Evolutionary conservation across 2,329 filamentous ascomycete genomes (phyloP).

Genomic region (Fusarium sulawesiense): DNA sequence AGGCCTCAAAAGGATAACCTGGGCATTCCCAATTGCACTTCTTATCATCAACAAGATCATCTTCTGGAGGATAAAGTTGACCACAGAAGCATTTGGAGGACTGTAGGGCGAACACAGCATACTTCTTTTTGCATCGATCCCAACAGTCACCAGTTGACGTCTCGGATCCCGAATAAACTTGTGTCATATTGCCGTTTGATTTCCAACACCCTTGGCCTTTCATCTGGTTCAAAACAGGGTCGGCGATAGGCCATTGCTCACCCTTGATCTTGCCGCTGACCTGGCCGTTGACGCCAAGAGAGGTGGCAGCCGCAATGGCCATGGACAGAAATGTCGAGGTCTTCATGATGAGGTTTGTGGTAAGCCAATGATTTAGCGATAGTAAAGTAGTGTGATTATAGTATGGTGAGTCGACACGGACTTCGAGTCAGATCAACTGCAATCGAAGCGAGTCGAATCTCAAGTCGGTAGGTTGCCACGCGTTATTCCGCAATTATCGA

Average conservation of each 20-base stretch:
- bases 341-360: conserved; percentile 47
- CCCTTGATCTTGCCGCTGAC: neutral
- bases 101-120: conserved; percentile 71
- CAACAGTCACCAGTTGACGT: conserved; percentile 58
- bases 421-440: conserved; percentile 45
- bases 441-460: conserved; percentile 29
- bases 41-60: conserved; percentile 63
- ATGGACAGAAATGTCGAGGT: conserved; percentile 45
- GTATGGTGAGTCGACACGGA: conserved; percentile 1
- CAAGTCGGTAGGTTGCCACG: conserved; percentile 6
- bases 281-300: conserved; percentile 32
- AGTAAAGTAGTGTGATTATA: conserved; percentile 20
- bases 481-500: conserved; percentile 1
- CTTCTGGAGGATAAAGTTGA: conserved; percentile 70
- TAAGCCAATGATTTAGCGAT: conserved; percentile 20
- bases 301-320: conserved; percentile 47
- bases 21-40: conserved; percentile 75
- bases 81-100: conserved; percentile 80
- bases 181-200: conserved; percentile 55
- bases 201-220: conserved; percentile 65
- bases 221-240: conserved; percentile 52
- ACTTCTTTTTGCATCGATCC: conserved; percentile 56
- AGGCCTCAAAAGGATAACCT: conserved; percentile 71
- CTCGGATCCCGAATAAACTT: conserved; percentile 17
- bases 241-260: conserved; percentile 52